Base-by-base conservation (phyloP, 2,329 filamentous ascomycete genomes). In the Exophiala alcalophila region DNA sequence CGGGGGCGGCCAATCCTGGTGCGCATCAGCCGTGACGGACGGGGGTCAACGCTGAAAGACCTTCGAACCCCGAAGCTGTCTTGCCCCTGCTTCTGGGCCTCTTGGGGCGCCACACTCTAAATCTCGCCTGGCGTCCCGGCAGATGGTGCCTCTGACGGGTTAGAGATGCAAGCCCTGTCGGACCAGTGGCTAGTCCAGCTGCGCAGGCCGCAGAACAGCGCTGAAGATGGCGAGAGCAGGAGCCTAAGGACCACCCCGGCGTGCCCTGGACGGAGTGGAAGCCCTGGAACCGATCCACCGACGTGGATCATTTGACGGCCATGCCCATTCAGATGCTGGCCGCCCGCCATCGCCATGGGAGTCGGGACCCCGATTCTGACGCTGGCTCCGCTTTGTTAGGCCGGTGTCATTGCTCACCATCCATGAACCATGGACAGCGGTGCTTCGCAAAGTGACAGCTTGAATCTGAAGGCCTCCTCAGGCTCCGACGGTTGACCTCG, bases 71-170 rank as follows among this genome's bases (percentile, higher is more conserved):
- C 19, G 29, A 19, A 28, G 20, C 38, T 26, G 21, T 39, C 19
- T 15, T 10, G 25, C 42, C 43, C 35, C 26, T 40, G 33, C 40
- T 37, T 28, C n/a, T n/a, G 39, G 29, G 25, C 23, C 36, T 21
- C 33, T 23, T 32, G 20, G 34, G 41, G 45, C 49, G 49, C 49
- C 49, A 52, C 49, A 52, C 49, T 52, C 45, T 52, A 52, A 52
- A 43, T 49, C 45, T 52, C 49, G 49, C 49, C 49, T 52, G 49
- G 41, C 45, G 41, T 44, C 8, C 37, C 45, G 45, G 45, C 38
- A 46, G 35, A 35, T 49, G 49, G 25, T 48, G 49, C 33, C 41
- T 29, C 24, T 40, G 35, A 11, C 35, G 43, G 44, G 14, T 39
- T 44, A 45, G 18, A 40, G 19, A 40, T 40, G 34, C 40, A 48